Conservation (phyloP, 1,284 basidiomycete genomes). For the Volvariella volvacea region DNA sequence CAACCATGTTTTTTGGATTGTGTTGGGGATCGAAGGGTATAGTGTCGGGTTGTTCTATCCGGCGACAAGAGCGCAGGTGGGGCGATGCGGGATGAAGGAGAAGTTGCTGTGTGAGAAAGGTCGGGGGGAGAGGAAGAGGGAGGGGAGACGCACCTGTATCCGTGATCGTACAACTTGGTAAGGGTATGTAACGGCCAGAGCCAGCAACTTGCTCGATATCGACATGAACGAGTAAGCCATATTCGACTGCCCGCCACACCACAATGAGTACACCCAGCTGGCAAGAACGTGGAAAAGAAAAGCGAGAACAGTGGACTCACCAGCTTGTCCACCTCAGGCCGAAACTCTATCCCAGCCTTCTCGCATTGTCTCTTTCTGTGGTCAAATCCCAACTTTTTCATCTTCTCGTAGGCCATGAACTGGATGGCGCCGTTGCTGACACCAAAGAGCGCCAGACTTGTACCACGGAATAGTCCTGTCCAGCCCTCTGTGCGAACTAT, state of each 20-base stretch:
- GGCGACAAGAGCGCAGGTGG: neutral
- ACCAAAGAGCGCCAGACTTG: conserved; percentile 84
- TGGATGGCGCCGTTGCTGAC: conserved; percentile 96
- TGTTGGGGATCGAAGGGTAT: conserved; percentile 79
- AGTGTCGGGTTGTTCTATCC: conserved; percentile 58
- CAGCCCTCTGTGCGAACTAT: conserved; percentile 75
- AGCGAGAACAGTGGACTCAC: conserved; percentile 42
- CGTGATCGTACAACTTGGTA: conserved; percentile 96
- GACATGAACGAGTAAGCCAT: conserved; percentile 90
- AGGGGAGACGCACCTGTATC: conserved; percentile 64
- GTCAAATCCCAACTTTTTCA: conserved; percentile 87
- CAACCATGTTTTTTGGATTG: conserved; percentile 74
- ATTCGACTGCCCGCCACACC: conserved; percentile 63
- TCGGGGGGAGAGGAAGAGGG: neutral
- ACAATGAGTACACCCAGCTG: conserved; percentile 1
- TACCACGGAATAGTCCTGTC: conserved; percentile 82
- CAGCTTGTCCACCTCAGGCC: conserved; percentile 75
- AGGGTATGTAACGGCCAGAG: conserved; percentile 87
- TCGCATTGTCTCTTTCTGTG: conserved; percentile 59
- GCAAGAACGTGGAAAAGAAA: neutral
- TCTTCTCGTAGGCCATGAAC: conserved; percentile 94
- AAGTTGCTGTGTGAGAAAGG: conserved; percentile 1
- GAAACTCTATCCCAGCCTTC: conserved; percentile 56
- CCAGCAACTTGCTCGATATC: conserved; percentile 83
- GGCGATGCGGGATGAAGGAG: neutral